These are phyloP conservation scores for Leishmania mexicana DNA, from an alignment of 208 protist genomes.

Conservation along the genomic window DNA sequence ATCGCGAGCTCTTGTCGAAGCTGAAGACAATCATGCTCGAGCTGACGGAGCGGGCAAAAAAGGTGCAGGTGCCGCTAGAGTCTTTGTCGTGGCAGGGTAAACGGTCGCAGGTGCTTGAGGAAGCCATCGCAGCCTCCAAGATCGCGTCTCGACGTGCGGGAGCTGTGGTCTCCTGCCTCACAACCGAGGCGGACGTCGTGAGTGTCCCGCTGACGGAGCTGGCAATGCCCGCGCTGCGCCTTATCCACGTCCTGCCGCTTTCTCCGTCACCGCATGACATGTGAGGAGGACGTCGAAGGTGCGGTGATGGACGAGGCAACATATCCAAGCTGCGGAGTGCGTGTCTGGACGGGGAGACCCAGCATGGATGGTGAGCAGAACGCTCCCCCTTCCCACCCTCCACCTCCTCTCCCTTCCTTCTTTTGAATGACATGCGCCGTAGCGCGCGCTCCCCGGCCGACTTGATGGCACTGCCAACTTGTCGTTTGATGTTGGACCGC, in stretches of 20 bases:
- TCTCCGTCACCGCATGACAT: not conserved
- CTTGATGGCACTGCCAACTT: not conserved
- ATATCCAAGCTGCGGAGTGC: not conserved
- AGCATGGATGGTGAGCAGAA: not conserved
- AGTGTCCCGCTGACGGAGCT: conserved; percentile 39
- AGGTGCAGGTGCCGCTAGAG: conserved; percentile 63
- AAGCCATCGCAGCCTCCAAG: conserved; percentile 28
- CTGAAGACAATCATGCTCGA: conserved; percentile 64
- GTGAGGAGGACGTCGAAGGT: not conserved
- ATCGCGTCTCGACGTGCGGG: conserved; percentile 21
- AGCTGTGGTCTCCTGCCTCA: conserved; percentile 57
- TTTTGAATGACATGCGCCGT: not conserved
- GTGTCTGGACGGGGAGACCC: no score
- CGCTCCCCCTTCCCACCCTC: not conserved
- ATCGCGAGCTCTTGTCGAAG: conserved; percentile 71
- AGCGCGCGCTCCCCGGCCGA: not conserved
- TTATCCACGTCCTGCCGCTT: conserved; percentile 29
- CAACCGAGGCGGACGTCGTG: conserved; percentile 71
- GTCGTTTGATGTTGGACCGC: not conserved
- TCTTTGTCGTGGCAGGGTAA: conserved; percentile 27
- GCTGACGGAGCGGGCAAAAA: conserved; percentile 68
- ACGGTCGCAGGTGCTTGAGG: conserved; percentile 38
- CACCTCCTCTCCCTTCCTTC: not conserved
- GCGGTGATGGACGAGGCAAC: not conserved
- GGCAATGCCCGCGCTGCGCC: conserved; percentile 28